These are phyloP conservation scores for Chaetoscypha palmicola DNA, from an alignment of 2,329 filamentous ascomycete genomes.

Conservation along the genomic window DNA sequence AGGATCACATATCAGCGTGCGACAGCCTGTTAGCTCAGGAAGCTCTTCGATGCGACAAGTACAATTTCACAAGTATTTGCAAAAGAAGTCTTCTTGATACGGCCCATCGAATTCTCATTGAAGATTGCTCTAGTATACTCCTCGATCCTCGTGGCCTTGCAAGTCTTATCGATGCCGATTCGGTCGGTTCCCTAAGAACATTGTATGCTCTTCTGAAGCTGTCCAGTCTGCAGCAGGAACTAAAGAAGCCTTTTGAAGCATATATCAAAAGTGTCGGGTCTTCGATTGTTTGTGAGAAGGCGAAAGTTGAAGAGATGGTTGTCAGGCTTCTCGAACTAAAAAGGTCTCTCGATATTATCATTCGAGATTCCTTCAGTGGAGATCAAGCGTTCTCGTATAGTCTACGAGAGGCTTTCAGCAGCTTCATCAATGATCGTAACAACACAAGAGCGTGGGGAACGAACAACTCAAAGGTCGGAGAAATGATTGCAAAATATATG, in stretches of 20 bases:
- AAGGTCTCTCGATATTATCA: slow-evolving; percentile 67
- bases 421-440: slow-evolving; percentile 84
- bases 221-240: slow-evolving; percentile 59
- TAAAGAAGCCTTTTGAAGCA: slow-evolving; percentile 67
- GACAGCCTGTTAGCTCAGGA: slow-evolving; percentile 65
- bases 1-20: slow-evolving; percentile 67
- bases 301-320: slow-evolving; percentile 79
- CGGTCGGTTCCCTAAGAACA: slow-evolving; percentile 62
- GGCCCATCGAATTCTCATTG: slow-evolving; percentile 67
- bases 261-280: slow-evolving; percentile 75
- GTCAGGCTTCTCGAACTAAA: slow-evolving; percentile 75
- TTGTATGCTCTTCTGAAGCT: slow-evolving; percentile 73
- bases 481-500: slow-evolving; percentile 98
- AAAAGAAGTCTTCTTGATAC: slow-evolving; percentile 67
- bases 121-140: slow-evolving; percentile 57
- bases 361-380: slow-evolving; percentile 67
- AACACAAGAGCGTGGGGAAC: slow-evolving; percentile 67
- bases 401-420: slow-evolving; percentile 77
- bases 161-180: slow-evolving; percentile 64
- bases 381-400: slow-evolving; percentile 72
- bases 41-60: slow-evolving; percentile 68
- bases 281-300: slow-evolving; percentile 71
- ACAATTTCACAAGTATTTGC: slow-evolving; percentile 76
- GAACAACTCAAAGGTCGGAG: slow-evolving; percentile 87
- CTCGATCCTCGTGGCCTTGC: slow-evolving; percentile 61